A percentile compares a stretch with the other conserved stretches of the same genome.
Evolutionary conservation across 1,284 basidiomycete genomes (phyloP).

Genomic region (Ustilago loliicola): DNA sequence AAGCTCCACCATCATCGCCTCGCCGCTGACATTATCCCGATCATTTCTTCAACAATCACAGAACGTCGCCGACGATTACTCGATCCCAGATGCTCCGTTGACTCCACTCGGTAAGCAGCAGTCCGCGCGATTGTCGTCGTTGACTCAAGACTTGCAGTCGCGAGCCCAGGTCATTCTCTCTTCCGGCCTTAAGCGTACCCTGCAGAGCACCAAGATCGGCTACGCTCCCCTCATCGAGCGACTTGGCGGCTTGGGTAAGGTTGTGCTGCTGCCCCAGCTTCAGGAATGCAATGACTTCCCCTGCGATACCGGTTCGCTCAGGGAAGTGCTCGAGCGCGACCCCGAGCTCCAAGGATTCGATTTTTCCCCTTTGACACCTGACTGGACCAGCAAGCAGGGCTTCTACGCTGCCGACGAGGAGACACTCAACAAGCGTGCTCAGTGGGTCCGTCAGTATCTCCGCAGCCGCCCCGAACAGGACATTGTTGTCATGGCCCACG

Average conservation of each 20-base stretch:
- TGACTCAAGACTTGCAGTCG: slow-evolving; percentile 55
- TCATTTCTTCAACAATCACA: slow-evolving; percentile 2
- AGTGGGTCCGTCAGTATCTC: slow-evolving; percentile 68
- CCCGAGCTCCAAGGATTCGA: slow-evolving; percentile 65
- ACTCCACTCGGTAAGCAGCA: slow-evolving; percentile 68
- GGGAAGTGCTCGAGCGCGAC: slow-evolving; percentile 59
- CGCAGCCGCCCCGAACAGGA: slow-evolving; percentile 63
- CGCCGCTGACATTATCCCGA: background rate
- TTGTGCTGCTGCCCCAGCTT: slow-evolving; percentile 64
- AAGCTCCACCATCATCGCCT: background rate
- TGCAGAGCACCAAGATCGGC: slow-evolving; percentile 67
- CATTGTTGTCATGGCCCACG: slow-evolving; percentile 69
- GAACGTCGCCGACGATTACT: slow-evolving; percentile 62
- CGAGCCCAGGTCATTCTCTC: slow-evolving; percentile 61
- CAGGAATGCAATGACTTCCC: slow-evolving; percentile 69
- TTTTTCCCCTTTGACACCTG: slow-evolving; percentile 63
- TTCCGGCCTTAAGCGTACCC: slow-evolving; percentile 64
- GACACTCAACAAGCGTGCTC: slow-evolving; percentile 62
- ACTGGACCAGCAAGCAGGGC: slow-evolving; percentile 69
- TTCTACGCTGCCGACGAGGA: slow-evolving; percentile 65
- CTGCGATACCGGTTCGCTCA: slow-evolving; percentile 68
- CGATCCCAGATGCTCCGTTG: slow-evolving; percentile 67
- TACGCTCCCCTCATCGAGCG: slow-evolving; percentile 62
- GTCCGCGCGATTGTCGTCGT: slow-evolving; percentile 53
- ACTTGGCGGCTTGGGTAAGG: slow-evolving; percentile 59